Percentiles rank a stretch among this genome's conserved stretches.
These are phyloP conservation scores for Juglanconis juglandina DNA, from an alignment of 2,329 filamentous ascomycete species.

Conservation along the genomic window DNA sequence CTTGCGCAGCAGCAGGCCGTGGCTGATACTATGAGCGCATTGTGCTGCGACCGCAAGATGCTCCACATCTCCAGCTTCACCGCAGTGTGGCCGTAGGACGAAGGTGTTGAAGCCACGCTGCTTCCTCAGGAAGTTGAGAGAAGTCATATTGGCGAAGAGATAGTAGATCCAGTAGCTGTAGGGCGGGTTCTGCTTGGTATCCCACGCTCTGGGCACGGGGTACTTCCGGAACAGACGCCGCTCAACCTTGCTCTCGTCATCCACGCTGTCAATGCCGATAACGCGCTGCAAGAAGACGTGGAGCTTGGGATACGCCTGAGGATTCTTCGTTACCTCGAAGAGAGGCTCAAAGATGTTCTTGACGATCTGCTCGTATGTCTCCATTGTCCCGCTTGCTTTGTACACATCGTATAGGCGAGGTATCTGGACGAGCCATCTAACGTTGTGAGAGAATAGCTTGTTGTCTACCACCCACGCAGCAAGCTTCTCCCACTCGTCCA, in stretches of 20 bases:
- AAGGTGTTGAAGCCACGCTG: constrained; percentile 95
- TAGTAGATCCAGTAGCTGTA: constrained; percentile 99
- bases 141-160: constrained; percentile 88
- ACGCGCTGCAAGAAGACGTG: constrained; percentile 93
- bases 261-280: constrained; percentile 94
- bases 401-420: constrained; percentile 95
- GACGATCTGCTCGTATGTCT: constrained; percentile 85
- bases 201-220: constrained; percentile 83
- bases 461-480: constrained; percentile 97
- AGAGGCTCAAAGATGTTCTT: constrained; percentile 89
- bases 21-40: constrained; percentile 95
- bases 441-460: constrained; percentile 95
- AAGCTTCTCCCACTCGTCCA: constrained; percentile 96
- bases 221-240: constrained; percentile 94
- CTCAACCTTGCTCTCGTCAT: constrained; percentile 96
- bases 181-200: constrained; percentile 89
- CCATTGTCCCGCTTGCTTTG: constrained; percentile 82
- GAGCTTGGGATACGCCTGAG: constrained; percentile 81
- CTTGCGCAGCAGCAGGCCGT: constrained; percentile 87
- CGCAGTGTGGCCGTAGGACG: constrained; percentile 86
- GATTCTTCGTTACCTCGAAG: constrained; percentile 90
- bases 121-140: constrained; percentile 87
- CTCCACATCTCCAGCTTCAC: constrained; percentile 94
- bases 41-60: constrained; percentile 88
- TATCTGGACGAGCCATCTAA: constrained; percentile 94